Percentiles rank a stretch among this genome's conserved stretches.
phyloP scores from a whole-genome alignment of 1,139 yeast species.

The Pichia sp. region DNA sequence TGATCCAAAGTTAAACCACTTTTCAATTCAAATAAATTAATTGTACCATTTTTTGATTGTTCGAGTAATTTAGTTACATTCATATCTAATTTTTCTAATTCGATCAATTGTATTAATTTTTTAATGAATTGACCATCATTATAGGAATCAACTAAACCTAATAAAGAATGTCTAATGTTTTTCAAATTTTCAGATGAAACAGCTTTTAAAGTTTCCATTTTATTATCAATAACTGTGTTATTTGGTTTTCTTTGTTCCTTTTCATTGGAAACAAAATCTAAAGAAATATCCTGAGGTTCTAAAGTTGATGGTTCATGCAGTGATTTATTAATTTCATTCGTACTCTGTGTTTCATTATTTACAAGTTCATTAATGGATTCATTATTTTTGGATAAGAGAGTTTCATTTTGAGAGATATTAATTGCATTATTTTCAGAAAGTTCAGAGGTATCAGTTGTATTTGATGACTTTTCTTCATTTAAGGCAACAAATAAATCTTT shows the following conservation, averaged over 20 bases:
- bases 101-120: slow-evolving; percentile 19
- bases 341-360: not conserved
- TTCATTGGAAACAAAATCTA: slow-evolving; percentile 8
- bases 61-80: slow-evolving; percentile 29
- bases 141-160: slow-evolving; percentile 45
- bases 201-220: slow-evolving; percentile 50
- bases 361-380: not conserved
- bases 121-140: slow-evolving; percentile 23
- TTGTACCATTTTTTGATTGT: slow-evolving; percentile 24
- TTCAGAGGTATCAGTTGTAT: not conserved
- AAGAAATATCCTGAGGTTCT: slow-evolving; percentile 4
- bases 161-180: slow-evolving; percentile 70
- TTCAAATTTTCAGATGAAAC: slow-evolving; percentile 79
- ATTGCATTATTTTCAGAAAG: not conserved
- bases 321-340: not conserved
- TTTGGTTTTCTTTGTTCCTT: slow-evolving; percentile 10
- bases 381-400: not conserved
- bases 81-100: slow-evolving; percentile 30
- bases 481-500: slow-evolving; percentile 29
- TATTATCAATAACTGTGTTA: slow-evolving; percentile 39
- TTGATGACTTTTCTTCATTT: slow-evolving; percentile 4
- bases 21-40: slow-evolving; percentile 64
- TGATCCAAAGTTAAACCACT: slow-evolving; percentile 47
- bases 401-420: not conserved
- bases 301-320: not conserved